Base-by-base conservation (phyloP, 345 rosid species). In the Populus deltoides region DNA sequence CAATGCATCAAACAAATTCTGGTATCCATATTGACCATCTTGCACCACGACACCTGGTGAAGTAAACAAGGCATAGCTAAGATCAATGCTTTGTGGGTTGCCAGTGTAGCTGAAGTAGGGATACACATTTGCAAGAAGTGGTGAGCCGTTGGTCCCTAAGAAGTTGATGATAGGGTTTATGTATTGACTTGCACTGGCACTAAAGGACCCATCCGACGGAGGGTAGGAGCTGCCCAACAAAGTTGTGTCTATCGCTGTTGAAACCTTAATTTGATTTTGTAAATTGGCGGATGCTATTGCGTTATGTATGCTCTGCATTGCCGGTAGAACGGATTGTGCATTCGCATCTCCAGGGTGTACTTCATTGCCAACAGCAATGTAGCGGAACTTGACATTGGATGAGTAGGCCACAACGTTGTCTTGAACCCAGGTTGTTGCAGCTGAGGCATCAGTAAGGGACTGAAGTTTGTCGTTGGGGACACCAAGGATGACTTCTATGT, bases 281-380 rank as follows among this genome's bases (percentile, higher is more conserved):
- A 83, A 57, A 31, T 75, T 77, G n/a, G 82, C 79, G 0, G 72
- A 29, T 24, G 15, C 47, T 8, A 82, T 72, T 16, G 83, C 81
- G 13, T 47, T 38, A 18, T 74, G 66, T 24, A 80, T 75, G 74
- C 65, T 84, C 53, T 74, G 74, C 74, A 82, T 84, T 6, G 79
- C 84, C 0, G 81, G 75, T 1, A 86, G 72, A 36, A 86, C 66
- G 13, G 38, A 79, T 1, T 11, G 75, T 29, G 86, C 80, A 0
- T 18, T 24, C 2, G 77, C 18, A 5, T 86, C 86, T 0, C 70
- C 43, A 2, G 82, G 75, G 12, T n/a, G 72, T 18, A 85, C 76
- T 80, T 88, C 91, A 15, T 88, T 88, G 7, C 89, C 88, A 2
- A 88, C 86, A 0, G 85, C 85, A 20, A 92, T 88, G 80, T 89